Evolutionary conservation across 2,329 filamentous ascomycete genomes (phyloP).

Genomic region (Diaporthe nobilis): DNA sequence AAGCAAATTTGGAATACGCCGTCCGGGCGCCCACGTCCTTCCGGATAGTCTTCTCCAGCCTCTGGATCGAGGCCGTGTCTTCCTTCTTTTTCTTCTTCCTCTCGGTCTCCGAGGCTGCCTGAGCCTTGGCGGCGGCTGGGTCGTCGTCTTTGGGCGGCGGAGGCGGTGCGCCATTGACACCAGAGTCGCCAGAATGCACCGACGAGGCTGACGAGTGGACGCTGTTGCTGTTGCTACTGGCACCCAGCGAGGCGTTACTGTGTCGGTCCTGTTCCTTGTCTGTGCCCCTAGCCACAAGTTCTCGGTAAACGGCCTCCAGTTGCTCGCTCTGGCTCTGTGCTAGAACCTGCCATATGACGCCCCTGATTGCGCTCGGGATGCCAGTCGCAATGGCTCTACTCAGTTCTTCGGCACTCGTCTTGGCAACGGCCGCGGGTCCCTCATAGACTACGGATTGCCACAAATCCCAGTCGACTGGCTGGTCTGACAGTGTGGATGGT

Average conservation of each 20-base stretch:
- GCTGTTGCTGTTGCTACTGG: slow-evolving; percentile 67
- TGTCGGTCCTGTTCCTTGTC: slow-evolving; percentile 80
- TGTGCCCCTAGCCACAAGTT: slow-evolving; percentile 83
- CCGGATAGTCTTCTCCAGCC: slow-evolving; percentile 91
- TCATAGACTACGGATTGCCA: slow-evolving; percentile 98
- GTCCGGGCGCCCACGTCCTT: slow-evolving; percentile 93
- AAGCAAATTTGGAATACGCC: slow-evolving; percentile 96
- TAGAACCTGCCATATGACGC: slow-evolving; percentile 98
- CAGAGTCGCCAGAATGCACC: slow-evolving; percentile 82
- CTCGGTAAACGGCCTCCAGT: slow-evolving; percentile 87
- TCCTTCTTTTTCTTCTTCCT: slow-evolving; percentile 85
- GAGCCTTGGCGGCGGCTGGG: slow-evolving; percentile 76
- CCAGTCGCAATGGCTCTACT: slow-evolving; percentile 92
- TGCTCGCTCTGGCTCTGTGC: slow-evolving; percentile 96
- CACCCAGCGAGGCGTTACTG: slow-evolving; percentile 67
- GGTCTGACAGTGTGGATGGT: slow-evolving; percentile 77
- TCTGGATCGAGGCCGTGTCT: slow-evolving; percentile 79
- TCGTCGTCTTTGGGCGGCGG: slow-evolving; percentile 69
- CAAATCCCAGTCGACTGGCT: slow-evolving; percentile 96
- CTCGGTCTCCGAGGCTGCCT: slow-evolving; percentile 74
- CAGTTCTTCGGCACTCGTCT: slow-evolving; percentile 89
- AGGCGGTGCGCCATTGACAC: slow-evolving; percentile 69
- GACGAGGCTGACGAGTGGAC: slow-evolving; percentile 87
- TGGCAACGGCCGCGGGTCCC: slow-evolving; percentile 88
- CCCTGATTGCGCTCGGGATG: slow-evolving; percentile 93